Evolutionary conservation across 176 grass and related monocot genomes (phyloP).

Genomic region (Leersia perrieri): DNA sequence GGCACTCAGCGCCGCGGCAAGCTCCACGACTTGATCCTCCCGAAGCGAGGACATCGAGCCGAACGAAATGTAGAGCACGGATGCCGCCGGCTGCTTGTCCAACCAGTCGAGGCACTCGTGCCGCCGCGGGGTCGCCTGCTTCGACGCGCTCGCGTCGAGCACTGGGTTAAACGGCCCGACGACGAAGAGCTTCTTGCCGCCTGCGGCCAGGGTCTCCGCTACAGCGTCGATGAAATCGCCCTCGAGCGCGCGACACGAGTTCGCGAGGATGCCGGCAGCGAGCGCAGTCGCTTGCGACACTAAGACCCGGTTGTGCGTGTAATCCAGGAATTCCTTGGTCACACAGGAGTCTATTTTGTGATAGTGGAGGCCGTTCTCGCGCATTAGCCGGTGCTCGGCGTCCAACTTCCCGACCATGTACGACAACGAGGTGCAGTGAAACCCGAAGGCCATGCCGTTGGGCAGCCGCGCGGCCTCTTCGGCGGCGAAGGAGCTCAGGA

Average conservation of each 20-base stretch:
- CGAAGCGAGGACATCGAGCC: conserved; percentile 49
- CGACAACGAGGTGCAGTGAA: conserved; percentile 26
- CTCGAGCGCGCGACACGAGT: conserved; percentile 39
- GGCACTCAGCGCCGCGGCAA: conserved; percentile 42
- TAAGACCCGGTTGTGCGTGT: neutral
- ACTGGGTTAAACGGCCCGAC: conserved; percentile 65
- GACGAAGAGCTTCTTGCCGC: conserved; percentile 46
- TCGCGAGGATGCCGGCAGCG: conserved; percentile 5
- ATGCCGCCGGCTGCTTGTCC: conserved; percentile 41
- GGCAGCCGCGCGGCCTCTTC: conserved; percentile 23
- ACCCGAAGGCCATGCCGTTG: conserved; percentile 17
- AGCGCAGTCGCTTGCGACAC: neutral
- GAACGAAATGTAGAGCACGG: conserved; percentile 70
- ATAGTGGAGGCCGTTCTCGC: neutral
- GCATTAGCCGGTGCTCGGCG: conserved; percentile 10
- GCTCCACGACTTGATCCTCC: conserved; percentile 37
- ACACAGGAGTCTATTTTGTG: neutral
- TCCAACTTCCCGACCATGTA: neutral
- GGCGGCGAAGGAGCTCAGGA: conserved; percentile 37
- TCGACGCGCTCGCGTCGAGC: neutral
- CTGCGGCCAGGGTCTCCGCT: neutral
- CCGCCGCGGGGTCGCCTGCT: neutral
- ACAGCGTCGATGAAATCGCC: conserved; percentile 45
- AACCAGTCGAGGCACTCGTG: conserved; percentile 58
- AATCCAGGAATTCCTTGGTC: conserved; percentile 27